Evolutionary conservation across 352 stramenopile species (phyloP).

Genomic region (Pythium sp.): DNA sequence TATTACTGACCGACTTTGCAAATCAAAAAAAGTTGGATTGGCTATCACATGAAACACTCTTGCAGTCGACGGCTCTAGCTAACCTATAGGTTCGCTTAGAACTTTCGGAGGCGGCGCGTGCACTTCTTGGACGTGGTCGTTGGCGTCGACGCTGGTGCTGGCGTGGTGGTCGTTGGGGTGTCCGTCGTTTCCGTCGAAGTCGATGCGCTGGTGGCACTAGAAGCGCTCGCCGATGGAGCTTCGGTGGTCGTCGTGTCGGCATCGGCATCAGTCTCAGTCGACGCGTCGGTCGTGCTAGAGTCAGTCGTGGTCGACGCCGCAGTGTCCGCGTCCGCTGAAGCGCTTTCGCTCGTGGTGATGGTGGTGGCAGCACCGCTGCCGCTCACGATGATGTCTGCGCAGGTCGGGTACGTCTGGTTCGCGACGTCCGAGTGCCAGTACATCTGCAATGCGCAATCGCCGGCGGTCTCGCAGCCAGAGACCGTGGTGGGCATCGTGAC

Average conservation of each 20-base stretch:
- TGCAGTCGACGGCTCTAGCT: not conserved
- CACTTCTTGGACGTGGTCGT: constrained; percentile 10
- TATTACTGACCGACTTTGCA: not conserved
- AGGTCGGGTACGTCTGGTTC: constrained; percentile 62
- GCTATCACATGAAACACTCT: not conserved
- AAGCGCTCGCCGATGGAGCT: not conserved
- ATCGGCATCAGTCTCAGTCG: not conserved
- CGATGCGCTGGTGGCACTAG: not conserved
- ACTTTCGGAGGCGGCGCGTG: constrained; percentile 6
- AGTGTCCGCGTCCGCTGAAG: constrained; percentile 5
- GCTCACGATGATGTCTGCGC: constrained; percentile 18
- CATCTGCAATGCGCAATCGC: constrained; percentile 55
- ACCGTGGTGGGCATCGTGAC: constrained; percentile 43
- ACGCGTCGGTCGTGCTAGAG: constrained; percentile 3
- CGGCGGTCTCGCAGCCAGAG: constrained; percentile 35
- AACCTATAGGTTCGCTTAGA: not conserved
- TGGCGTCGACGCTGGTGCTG: not conserved
- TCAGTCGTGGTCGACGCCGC: not conserved
- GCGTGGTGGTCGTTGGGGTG: not conserved
- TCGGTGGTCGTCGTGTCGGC: not conserved
- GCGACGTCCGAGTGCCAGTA: constrained; percentile 63
- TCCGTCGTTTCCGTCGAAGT: not conserved
- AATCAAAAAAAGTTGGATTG: not conserved
- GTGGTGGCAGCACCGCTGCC: constrained; percentile 15
- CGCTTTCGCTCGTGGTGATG: constrained; percentile 10